Evolutionary conservation across 2,329 filamentous ascomycete genomes (phyloP).

Genomic region (Aschersonia sp.): DNA sequence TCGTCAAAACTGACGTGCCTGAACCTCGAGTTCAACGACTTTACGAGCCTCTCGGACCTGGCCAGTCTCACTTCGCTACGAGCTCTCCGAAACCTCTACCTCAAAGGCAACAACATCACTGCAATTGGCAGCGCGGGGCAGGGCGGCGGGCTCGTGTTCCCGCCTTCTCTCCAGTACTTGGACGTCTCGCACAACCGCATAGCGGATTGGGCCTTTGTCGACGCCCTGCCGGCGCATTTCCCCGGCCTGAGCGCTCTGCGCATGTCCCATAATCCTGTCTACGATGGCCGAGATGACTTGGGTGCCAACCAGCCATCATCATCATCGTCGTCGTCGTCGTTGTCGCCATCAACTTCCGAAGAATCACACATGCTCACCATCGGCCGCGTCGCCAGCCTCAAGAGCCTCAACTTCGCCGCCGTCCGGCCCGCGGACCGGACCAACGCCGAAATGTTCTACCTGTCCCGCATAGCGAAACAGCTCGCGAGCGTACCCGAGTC

Average conservation of each 20-base stretch:
- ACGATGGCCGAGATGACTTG: constrained; percentile 31
- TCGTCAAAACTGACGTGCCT: constrained; percentile 42
- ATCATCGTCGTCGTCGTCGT: constrained; percentile 21
- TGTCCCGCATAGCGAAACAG: constrained; percentile 68
- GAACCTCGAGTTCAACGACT: constrained; percentile 58
- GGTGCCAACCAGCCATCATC: constrained; percentile 28
- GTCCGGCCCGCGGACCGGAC: constrained; percentile 61
- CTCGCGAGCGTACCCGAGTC: constrained; percentile 43
- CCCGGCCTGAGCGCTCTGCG: constrained; percentile 63
- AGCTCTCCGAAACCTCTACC: constrained; percentile 43
- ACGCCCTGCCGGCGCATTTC: constrained; percentile 50
- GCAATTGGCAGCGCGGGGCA: constrained; percentile 11
- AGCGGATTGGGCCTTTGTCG: constrained; percentile 57
- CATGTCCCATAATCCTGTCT: constrained; percentile 76
- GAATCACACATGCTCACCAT: constrained; percentile 84
- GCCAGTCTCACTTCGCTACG: constrained; percentile 33
- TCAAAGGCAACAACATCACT: constrained; percentile 65
- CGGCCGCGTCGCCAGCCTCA: constrained; percentile 54
- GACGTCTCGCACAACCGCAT: constrained; percentile 64
- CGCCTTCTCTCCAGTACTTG: constrained; percentile 42
- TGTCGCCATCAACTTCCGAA: constrained; percentile 24
- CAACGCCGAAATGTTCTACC: constrained; percentile 89
- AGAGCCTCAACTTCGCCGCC: constrained; percentile 56
- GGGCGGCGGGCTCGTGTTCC: constrained; percentile 23
- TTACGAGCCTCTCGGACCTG: constrained; percentile 44